Percentiles rank a stretch among this genome's conserved stretches.
These are phyloP conservation scores for Monilinia laxa DNA, from an alignment of 2,329 filamentous ascomycete genomes.

Conservation along the genomic window DNA sequence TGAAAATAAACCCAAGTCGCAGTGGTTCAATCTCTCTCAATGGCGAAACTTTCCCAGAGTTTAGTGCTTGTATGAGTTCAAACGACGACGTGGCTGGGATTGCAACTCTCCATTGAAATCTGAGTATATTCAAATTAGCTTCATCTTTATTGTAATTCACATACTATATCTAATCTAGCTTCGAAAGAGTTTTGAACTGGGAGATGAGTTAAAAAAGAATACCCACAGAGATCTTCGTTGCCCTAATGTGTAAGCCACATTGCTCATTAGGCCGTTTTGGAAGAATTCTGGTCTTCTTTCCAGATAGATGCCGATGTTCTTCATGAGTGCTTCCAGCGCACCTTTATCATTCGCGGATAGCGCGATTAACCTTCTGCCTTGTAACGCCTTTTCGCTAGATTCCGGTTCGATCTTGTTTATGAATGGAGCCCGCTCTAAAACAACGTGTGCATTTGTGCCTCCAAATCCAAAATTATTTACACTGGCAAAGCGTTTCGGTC, in stretches of 20 bases:
- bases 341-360: conserved; percentile 36
- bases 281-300: conserved; percentile 39
- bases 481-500: conserved; percentile 49
- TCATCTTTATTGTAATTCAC: background rate
- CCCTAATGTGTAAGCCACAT: conserved; percentile 38
- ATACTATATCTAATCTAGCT: background rate
- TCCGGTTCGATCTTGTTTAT: conserved; percentile 34
- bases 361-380: conserved; percentile 39
- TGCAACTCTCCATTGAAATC: conserved; percentile 35
- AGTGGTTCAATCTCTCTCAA: conserved; percentile 31
- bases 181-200: background rate
- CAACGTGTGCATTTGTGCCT: conserved; percentile 30
- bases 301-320: conserved; percentile 36
- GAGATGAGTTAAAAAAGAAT: background rate
- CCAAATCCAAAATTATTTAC: conserved; percentile 33
- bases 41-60: conserved; percentile 39
- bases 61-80: conserved; percentile 35
- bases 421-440: conserved; percentile 34
- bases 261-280: conserved; percentile 37
- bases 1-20: conserved; percentile 28
- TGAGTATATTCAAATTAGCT: background rate
- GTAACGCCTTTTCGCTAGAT: conserved; percentile 24
- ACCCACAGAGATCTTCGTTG: conserved; percentile 33
- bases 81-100: conserved; percentile 33
- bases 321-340: conserved; percentile 35